Base-by-base conservation (phyloP, 441 rosid genomes). In the Bruguiera hainesii region DNA sequence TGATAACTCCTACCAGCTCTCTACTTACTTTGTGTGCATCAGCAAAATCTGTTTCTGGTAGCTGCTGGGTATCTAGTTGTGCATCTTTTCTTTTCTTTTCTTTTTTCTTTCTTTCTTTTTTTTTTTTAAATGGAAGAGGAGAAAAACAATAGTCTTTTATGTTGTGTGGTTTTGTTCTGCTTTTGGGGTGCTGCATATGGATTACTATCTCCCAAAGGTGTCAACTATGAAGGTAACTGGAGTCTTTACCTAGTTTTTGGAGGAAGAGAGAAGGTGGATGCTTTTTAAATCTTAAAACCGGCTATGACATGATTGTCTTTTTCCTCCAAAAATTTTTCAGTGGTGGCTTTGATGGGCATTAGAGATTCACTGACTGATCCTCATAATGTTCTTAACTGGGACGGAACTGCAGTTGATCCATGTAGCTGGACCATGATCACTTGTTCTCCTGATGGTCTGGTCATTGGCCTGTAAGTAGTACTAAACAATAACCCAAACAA, bases 391-490 rank as follows among this genome's bases (percentile, higher is more conserved):
- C 86, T 95, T 60, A 79, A 71, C 56, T 95, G 98, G 99, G 99
- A 95, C 79, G 89, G 77, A 26, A 81, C 84, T 66, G 84, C 99
- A 61, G 98, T 92, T 75, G 99, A 95, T 89, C 98, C 98, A 71
- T 95, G 99, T 79, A 90, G 89, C 81, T 95, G 99, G 99, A 72
- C 74, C 69, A 86, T 92, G 96, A 75, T 95, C 73, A 77, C 91
- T 65, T 95, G 99, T 61, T 86, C 93, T 60, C 5, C 81, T 53
- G 98, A 90, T 78, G 84, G 86, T 78, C 81, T 92, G 31, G 98
- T 95, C 77, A 66, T 67, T 75, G 82, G 80, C 78, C 73, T 95
- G 99, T 95, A 84, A 91, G 96, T 73, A 64, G 15, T 28, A 3
- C 37, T 66, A 13, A 15, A 51, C 42, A 65, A 28, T 46, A 66